These are phyloP conservation scores for Hanseniaspora uvarum DNA, from an alignment of 1,139 yeast species.

Conservation along the genomic window DNA sequence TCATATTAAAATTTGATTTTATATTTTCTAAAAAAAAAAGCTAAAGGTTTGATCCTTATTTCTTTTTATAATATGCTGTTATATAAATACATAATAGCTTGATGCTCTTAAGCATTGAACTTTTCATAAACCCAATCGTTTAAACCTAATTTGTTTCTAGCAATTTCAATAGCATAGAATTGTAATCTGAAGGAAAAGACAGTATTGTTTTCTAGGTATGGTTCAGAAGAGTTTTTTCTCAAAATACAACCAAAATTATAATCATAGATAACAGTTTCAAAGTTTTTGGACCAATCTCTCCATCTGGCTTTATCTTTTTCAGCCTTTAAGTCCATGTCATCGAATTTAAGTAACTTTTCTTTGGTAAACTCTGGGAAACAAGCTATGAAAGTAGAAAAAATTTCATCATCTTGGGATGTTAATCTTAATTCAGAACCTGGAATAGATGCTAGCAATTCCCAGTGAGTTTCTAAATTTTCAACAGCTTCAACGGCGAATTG, in stretches of 20 bases:
- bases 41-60: neutral
- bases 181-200: conserved; percentile 87
- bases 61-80: neutral
- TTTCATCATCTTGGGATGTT: conserved; percentile 74
- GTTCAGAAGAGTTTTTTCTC: conserved; percentile 58
- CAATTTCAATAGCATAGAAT: conserved; percentile 88
- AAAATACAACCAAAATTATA: conserved; percentile 91
- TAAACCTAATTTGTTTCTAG: conserved; percentile 79
- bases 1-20: too few relatives aligned
- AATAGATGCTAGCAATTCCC: conserved; percentile 63
- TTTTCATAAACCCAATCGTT: conserved; percentile 70
- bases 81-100: neutral
- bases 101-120: neutral
- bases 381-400: conserved; percentile 54
- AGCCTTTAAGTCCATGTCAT: conserved; percentile 76
- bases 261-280: conserved; percentile 70
- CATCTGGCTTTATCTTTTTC: conserved; percentile 74
- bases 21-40: neutral
- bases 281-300: conserved; percentile 78
- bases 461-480: conserved; percentile 87
- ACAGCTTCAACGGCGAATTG: conserved; percentile 98
- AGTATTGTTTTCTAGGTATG: conserved; percentile 74
- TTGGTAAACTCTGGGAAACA: conserved; percentile 77
- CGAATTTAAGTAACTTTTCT: conserved; percentile 45
- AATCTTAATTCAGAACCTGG: conserved; percentile 71